Conservation (phyloP, 2,329 filamentous ascomycete species). For the Colletotrichum tropicale region DNA sequence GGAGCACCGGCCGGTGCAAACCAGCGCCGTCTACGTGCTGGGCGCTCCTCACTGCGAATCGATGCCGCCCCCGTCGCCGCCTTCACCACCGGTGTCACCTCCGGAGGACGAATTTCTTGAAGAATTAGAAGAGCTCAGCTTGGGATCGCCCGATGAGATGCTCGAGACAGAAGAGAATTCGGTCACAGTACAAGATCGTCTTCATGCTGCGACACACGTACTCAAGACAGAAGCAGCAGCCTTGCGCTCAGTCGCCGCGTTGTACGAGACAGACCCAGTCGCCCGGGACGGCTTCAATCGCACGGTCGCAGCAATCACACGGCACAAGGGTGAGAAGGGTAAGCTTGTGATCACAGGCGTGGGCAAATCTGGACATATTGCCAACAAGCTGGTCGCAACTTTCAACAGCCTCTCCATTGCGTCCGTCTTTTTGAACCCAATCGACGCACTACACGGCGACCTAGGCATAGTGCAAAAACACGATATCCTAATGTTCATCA, state of each 20-base stretch:
- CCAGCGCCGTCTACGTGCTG: constrained; percentile 54
- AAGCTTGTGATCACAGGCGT: constrained; percentile 88
- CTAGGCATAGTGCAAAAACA: constrained; percentile 77
- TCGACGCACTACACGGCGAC: constrained; percentile 91
- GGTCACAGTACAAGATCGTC: constrained; percentile 35
- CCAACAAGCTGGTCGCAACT: constrained; percentile 85
- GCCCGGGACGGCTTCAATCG: constrained; percentile 73
- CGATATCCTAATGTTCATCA: constrained; percentile 86
- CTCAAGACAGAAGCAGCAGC: constrained; percentile 83
- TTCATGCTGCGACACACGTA: constrained; percentile 79
- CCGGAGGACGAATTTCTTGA: constrained; percentile 16
- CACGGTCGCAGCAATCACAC: constrained; percentile 73
- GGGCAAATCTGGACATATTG: constrained; percentile 92
- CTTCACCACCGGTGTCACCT: constrained; percentile 39
- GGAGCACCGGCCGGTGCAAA: constrained; percentile 51
- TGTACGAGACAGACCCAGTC: constrained; percentile 74
- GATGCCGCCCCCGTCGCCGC: constrained; percentile 54
- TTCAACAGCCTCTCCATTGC: constrained; percentile 88
- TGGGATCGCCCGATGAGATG: constrained; percentile 19
- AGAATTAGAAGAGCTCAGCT: constrained; percentile 18
- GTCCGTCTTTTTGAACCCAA: constrained; percentile 84
- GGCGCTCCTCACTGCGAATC: constrained; percentile 39
- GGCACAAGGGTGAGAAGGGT: constrained; percentile 64
- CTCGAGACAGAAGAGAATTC: constrained; percentile 23
- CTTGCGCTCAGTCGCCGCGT: constrained; percentile 71